Percentiles rank a stretch among this genome's conserved stretches.
phyloP scores from a whole-genome alignment of 2,329 filamentous ascomycete genomes.

The Colletotrichum tofieldiae region DNA sequence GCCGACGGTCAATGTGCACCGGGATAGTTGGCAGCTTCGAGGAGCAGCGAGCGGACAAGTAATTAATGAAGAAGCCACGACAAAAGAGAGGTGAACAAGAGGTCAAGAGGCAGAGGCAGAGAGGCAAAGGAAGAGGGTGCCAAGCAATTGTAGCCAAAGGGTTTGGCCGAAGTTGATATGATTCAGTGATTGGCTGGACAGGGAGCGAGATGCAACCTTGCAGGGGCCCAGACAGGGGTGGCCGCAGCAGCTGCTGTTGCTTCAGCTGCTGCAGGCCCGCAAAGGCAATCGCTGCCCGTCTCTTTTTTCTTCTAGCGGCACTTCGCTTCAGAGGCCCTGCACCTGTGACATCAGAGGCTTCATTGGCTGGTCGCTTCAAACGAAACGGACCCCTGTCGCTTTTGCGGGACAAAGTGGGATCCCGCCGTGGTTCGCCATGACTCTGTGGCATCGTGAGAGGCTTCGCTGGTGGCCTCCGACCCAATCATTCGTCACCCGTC shows the following conservation, averaged over 20 bases:
- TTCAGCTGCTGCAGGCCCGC: constrained; percentile 29
- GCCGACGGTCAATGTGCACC: constrained; percentile 10
- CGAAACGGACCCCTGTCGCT: constrained; percentile 43
- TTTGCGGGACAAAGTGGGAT: constrained; percentile 26
- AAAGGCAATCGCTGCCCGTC: constrained; percentile 18
- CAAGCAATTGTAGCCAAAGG: constrained; percentile 24
- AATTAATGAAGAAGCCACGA: background rate
- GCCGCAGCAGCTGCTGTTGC: constrained; percentile 21
- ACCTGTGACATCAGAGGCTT: constrained; percentile 56
- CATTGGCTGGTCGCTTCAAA: constrained; percentile 46
- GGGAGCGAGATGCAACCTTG: constrained; percentile 19
- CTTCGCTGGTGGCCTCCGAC: background rate
- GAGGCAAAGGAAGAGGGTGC: constrained; percentile 1
- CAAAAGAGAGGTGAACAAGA: constrained; percentile 1
- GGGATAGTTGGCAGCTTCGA: background rate
- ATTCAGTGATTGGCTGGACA: constrained; percentile 37
- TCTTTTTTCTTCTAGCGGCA: constrained; percentile 10
- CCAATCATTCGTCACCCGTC: constrained; percentile 29
- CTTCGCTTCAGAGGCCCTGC: constrained; percentile 22
- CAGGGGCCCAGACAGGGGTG: constrained; percentile 22
- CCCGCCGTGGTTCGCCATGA: constrained; percentile 31
- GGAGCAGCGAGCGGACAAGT: background rate
- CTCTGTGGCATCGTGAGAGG: background rate
- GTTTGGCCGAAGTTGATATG: constrained; percentile 20
- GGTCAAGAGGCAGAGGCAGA: background rate